Base-by-base conservation (phyloP, 768 basidiomycete species). In the Pulveroboletus sp. region DNA sequence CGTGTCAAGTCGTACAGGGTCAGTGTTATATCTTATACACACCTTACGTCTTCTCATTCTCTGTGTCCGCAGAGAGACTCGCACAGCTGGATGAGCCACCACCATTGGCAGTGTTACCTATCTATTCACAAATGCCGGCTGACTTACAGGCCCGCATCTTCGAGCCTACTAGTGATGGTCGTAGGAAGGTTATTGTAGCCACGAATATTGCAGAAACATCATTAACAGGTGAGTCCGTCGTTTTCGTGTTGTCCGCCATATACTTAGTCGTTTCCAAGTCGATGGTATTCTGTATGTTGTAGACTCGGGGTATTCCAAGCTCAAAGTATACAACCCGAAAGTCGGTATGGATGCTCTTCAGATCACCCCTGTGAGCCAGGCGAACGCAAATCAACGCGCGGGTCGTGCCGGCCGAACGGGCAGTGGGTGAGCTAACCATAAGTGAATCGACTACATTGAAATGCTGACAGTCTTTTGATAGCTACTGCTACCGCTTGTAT, bases 141-240 rank as follows among this genome's bases (percentile, higher is more conserved):
- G 96, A 98, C 72, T 72, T 99, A 33, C 96, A 99, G 66, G 95
- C 96, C 21, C 95, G 93, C 68, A 99, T 99, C 53, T 98, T 98
- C 60, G 88, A 93, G 50, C 83, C 95, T 8, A 98, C 96, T 0
- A 74, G 80, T 21, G 96, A 99, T 68, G 96, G 96, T 3, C 78
- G 96, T 40, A 76, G 96, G 47, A 99, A 99, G 71, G 93, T 95
- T 48, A 93, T 99, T 55, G 94, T 98, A 1, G 96, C 96, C 1
- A 99, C 95, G 5, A 99, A 99, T 69, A 99, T 98, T 50, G 95
- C 96, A 2, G 96, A 99, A 71, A 99, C 96, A 0, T 98, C 96
- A 0, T 70, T 98, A 58, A 99, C 95, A 6, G 88, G 90, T 87
- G 41, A 56, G 66, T 54, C 3, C 39, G 10, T 30, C n/a, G 15